Conservation (phyloP, 2,329 filamentous ascomycete species). For the Verticillium tricorpus region DNA sequence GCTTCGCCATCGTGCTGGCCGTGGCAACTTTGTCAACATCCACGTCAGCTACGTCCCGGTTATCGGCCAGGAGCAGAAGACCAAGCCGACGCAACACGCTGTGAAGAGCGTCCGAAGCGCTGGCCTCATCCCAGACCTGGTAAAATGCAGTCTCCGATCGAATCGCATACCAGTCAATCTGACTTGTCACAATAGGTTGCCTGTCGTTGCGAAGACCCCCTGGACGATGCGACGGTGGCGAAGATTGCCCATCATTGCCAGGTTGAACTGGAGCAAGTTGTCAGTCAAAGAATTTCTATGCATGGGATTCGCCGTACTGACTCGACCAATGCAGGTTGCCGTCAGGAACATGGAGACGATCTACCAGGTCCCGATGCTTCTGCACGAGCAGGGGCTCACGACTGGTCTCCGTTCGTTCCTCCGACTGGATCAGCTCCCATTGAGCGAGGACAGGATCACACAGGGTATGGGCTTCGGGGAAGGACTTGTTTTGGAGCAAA, state of each 20-base stretch:
- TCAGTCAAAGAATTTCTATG: not conserved
- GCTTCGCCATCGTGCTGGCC: conserved; percentile 66
- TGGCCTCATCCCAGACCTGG: conserved; percentile 67
- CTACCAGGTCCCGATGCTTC: conserved; percentile 92
- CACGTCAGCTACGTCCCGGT: conserved; percentile 86
- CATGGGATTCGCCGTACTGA: not conserved
- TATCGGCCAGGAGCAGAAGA: conserved; percentile 72
- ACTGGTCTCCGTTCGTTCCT: conserved; percentile 41
- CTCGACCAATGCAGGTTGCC: conserved; percentile 42
- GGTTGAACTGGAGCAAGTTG: conserved; percentile 77
- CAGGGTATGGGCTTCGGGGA: conserved; percentile 42
- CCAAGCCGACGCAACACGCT: conserved; percentile 91
- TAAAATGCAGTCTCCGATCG: conserved; percentile 26
- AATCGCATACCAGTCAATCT: not conserved
- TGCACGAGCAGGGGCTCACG: conserved; percentile 71
- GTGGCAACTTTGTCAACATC: conserved; percentile 81
- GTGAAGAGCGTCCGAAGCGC: conserved; percentile 80
- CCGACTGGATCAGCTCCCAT: conserved; percentile 53
- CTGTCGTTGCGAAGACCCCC: conserved; percentile 77
- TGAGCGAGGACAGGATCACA: conserved; percentile 48
- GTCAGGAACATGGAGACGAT: conserved; percentile 86
- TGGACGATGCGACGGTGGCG: conserved; percentile 68
- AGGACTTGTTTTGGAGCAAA: too few species aligned
- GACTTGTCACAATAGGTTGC: conserved; percentile 59
- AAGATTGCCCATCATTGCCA: conserved; percentile 92